Evolutionary conservation across 1,284 basidiomycete genomes (phyloP).

Genomic region (Pyrrhoderma noxium): DNA sequence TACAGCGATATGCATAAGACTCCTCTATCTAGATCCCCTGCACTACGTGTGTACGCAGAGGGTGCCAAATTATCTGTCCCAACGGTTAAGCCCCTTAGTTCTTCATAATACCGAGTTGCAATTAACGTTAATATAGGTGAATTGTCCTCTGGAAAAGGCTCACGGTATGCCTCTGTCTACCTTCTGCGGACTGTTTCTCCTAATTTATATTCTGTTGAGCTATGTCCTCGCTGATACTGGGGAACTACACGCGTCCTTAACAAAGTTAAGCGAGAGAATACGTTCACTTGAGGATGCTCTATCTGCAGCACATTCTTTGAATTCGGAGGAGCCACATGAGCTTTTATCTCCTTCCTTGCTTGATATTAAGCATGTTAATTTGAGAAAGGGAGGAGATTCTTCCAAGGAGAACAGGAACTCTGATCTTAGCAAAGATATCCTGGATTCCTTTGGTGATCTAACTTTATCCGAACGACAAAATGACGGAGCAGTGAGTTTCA

Average conservation of each 20-base stretch:
- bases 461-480: slow-evolving; percentile 7
- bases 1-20: not conserved
- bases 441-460: slow-evolving; percentile 10
- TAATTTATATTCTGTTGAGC: not conserved
- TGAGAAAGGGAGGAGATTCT: not conserved
- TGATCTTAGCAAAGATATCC: not conserved
- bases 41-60: slow-evolving; percentile 1
- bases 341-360: slow-evolving; percentile 16
- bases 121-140: not conserved
- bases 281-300: slow-evolving; percentile 20
- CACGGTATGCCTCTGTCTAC: not conserved
- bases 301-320: slow-evolving; percentile 12
- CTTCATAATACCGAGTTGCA: not conserved
- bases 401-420: not conserved
- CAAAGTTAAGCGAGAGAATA: slow-evolving; percentile 18
- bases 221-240: slow-evolving; percentile 10
- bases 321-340: slow-evolving; percentile 14
- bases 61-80: slow-evolving; percentile 9
- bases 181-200: not conserved
- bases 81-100: not conserved
- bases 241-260: slow-evolving; percentile 14
- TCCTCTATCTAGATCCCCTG: slow-evolving; percentile 1
- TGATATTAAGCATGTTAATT: not conserved
- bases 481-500: too few relatives aligned
- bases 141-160: not conserved